phyloP scores from a whole-genome alignment of 768 basidiomycete genomes.

The Pluteus cervinus region DNA sequence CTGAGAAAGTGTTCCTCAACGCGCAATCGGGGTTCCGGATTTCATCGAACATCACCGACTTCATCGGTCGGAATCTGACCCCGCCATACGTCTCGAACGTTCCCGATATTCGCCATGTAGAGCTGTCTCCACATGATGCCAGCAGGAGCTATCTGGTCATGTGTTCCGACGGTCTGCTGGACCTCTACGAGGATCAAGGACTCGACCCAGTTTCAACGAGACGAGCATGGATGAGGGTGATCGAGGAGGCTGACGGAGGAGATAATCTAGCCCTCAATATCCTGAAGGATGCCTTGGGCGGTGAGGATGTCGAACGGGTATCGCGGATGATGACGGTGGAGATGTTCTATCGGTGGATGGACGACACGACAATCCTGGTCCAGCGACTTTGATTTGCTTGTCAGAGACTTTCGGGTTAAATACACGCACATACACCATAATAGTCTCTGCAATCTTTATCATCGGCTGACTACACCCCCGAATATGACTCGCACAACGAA shows the following conservation, averaged over 20 bases:
- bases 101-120: constrained; percentile 36
- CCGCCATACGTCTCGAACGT: constrained; percentile 47
- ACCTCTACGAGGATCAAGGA: constrained; percentile 32
- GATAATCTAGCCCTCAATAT: constrained; percentile 32
- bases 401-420: constrained; percentile 1
- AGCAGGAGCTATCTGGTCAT: constrained; percentile 33
- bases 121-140: constrained; percentile 17
- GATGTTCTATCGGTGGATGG: constrained; percentile 44
- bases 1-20: constrained; percentile 39
- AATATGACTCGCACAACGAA: no score
- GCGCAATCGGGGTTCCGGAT: constrained; percentile 29
- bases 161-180: constrained; percentile 47
- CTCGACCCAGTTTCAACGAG: no score
- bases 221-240: no score
- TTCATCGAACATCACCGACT: constrained; percentile 30
- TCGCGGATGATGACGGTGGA: constrained; percentile 45
- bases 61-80: constrained; percentile 38
- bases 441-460: no score
- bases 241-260: constrained; percentile 19
- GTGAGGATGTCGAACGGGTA: constrained; percentile 31
- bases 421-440: no score
- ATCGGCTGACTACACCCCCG: no score
- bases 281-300: constrained; percentile 39
- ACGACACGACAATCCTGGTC: constrained; percentile 50
- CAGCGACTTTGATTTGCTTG: constrained; percentile 18